A percentile compares a stretch with the other conserved stretches of the same genome.
phyloP scores from a whole-genome alignment of 1,139 yeast species.

The Geotrichum histeridarum region DNA sequence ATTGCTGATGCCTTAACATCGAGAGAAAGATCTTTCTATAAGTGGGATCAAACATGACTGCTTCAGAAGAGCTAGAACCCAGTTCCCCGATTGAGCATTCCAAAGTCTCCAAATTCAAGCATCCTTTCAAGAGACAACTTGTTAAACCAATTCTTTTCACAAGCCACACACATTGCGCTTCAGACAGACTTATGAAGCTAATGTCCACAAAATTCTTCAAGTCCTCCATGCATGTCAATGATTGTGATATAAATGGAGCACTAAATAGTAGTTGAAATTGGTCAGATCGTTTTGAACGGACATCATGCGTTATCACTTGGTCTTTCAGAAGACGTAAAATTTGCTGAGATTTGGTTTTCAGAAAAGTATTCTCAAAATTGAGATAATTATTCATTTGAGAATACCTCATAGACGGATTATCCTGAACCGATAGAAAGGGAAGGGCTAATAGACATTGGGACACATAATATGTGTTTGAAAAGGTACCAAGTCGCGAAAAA shows the following conservation, averaged over 20 bases:
- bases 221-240: slow-evolving; percentile 1
- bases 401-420: not conserved
- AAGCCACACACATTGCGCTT: slow-evolving; percentile 11
- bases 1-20: slow-evolving; percentile 11
- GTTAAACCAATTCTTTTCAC: slow-evolving; percentile 12
- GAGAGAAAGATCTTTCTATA: slow-evolving; percentile 2
- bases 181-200: not conserved
- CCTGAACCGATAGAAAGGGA: not conserved
- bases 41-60: not conserved
- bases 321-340: not conserved
- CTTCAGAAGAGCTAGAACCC: not conserved
- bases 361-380: slow-evolving; percentile 5
- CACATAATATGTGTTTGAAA: not conserved
- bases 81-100: slow-evolving; percentile 8
- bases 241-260: not conserved
- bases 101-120: not conserved
- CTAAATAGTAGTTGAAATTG: slow-evolving; percentile 1
- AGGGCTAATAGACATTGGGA: not conserved
- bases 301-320: not conserved
- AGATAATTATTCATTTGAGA: not conserved
- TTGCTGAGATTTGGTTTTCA: not conserved
- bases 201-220: slow-evolving; percentile 4
- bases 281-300: too few species aligned
- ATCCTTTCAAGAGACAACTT: slow-evolving; percentile 11
- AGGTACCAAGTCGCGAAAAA: too few species aligned